phyloP scores from a whole-genome alignment of 805 yeast species.

The Millerago galiae region DNA sequence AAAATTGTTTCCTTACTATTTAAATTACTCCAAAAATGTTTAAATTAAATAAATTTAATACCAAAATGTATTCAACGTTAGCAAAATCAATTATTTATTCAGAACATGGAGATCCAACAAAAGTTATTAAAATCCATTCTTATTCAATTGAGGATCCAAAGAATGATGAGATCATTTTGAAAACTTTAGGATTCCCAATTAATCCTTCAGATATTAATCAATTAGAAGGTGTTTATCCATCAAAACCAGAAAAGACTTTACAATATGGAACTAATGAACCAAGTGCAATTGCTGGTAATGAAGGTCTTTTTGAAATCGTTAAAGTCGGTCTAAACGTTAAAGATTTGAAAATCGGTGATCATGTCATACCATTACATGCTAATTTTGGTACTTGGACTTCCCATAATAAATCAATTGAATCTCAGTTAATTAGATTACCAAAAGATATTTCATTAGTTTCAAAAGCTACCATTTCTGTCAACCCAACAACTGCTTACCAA shows the following conservation, averaged over 20 bases:
- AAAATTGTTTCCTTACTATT: no score
- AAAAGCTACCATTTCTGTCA: constrained; percentile 88
- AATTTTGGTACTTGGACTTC: constrained; percentile 95
- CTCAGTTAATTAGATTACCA: constrained; percentile 48
- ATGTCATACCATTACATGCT: constrained; percentile 74
- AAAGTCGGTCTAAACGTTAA: constrained; percentile 53
- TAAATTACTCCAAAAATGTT: constrained; percentile 1
- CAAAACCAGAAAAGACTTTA: constrained; percentile 51
- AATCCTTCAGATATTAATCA: constrained; percentile 91
- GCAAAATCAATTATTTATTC: constrained; percentile 65
- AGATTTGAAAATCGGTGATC: constrained; percentile 62
- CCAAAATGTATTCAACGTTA: constrained; percentile 23
- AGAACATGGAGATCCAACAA: constrained; percentile 60
- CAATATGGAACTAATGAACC: constrained; percentile 57
- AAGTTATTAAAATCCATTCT: constrained; percentile 45
- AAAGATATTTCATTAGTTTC: constrained; percentile 45
- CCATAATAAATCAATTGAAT: constrained; percentile 50
- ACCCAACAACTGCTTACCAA: constrained; percentile 88
- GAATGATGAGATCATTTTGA: constrained; percentile 48
- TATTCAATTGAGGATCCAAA: constrained; percentile 44
- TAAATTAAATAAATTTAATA: background rate
- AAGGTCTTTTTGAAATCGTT: constrained; percentile 85
- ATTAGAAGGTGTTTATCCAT: constrained; percentile 78
- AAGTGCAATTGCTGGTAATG: constrained; percentile 86
- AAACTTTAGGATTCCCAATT: constrained; percentile 73